phyloP scores from a whole-genome alignment of 208 protist genomes.

The Leishmania arabica region DNA sequence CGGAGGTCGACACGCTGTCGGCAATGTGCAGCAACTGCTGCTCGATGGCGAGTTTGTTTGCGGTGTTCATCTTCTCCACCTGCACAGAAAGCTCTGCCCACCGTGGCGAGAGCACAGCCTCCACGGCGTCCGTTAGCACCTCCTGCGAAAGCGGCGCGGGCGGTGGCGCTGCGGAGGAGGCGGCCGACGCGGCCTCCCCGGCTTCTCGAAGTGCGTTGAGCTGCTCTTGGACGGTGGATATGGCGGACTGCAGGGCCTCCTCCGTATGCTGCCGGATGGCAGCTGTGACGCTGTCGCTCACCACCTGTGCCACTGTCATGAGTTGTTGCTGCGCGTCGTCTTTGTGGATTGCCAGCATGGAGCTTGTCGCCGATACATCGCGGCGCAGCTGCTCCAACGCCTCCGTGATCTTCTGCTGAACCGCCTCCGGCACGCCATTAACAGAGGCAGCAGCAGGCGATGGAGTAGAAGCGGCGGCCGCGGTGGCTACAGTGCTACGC shows the following conservation, averaged over 20 bases:
- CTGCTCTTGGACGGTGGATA: constrained; percentile 32
- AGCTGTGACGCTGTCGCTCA: constrained; percentile 64
- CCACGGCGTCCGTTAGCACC: constrained; percentile 45
- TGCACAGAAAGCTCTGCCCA: constrained; percentile 36
- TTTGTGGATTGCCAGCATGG: constrained; percentile 29
- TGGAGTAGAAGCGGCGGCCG: neutral
- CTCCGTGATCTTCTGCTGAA: constrained; percentile 13
- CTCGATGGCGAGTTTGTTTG: constrained; percentile 30
- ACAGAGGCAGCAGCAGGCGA: constrained; percentile 3
- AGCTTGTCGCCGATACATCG: constrained; percentile 15
- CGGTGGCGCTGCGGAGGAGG: neutral
- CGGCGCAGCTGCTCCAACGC: constrained; percentile 42
- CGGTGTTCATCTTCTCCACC: constrained; percentile 30
- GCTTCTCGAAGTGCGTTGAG: constrained; percentile 16
- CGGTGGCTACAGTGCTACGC: neutral
- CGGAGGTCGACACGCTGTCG: constrained; percentile 31
- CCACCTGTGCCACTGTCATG: constrained; percentile 57
- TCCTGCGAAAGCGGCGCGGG: constrained; percentile 25
- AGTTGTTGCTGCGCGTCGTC: constrained; percentile 48
- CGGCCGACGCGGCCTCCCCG: neutral
- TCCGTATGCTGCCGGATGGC: constrained; percentile 38
- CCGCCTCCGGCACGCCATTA: neutral
- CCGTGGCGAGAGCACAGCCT: constrained; percentile 50
- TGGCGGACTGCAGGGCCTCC: constrained; percentile 29
- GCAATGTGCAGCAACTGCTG: constrained; percentile 31